Conservation (phyloP, 2,329 filamentous ascomycete species). For the Cytospora paraplurivora region DNA sequence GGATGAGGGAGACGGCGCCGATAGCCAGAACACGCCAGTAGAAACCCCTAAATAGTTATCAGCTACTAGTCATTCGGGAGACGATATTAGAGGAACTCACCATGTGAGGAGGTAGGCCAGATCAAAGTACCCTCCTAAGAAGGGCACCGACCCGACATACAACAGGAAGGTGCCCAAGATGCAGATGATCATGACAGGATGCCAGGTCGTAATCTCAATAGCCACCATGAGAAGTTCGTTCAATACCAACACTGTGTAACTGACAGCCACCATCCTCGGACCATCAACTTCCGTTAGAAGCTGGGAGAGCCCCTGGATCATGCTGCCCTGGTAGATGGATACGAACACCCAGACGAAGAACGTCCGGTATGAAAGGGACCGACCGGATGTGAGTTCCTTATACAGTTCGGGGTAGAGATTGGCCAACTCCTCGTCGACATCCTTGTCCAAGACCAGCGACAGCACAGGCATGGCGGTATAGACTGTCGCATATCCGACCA, state of each 20-base stretch:
- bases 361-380: slow-evolving; percentile 84
- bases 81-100: slow-evolving; percentile 46
- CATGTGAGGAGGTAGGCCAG: slow-evolving; percentile 73
- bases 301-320: slow-evolving; percentile 94
- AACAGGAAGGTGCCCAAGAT: slow-evolving; percentile 80
- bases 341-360: slow-evolving; percentile 98
- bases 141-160: slow-evolving; percentile 83
- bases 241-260: slow-evolving; percentile 86
- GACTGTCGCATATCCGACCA: slow-evolving; percentile 94
- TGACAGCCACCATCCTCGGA: slow-evolving; percentile 80
- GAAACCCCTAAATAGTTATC: slow-evolving; percentile 64
- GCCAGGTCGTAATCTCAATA: slow-evolving; percentile 96
- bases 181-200: slow-evolving; percentile 83
- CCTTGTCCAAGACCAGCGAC: slow-evolving; percentile 88
- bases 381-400: slow-evolving; percentile 90
- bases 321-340: slow-evolving; percentile 89
- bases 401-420: slow-evolving; percentile 97
- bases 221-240: slow-evolving; percentile 98
- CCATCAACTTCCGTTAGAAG: slow-evolving; percentile 79
- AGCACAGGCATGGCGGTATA: slow-evolving; percentile 95
- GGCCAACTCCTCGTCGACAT: slow-evolving; percentile 90
- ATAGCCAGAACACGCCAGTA: slow-evolving; percentile 86
- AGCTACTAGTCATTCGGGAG: slow-evolving; percentile 16
- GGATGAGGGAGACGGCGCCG: slow-evolving; percentile 76
- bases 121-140: slow-evolving; percentile 88